Base-by-base conservation (phyloP, 2,329 filamentous ascomycete species). In the Phyllosticta citribraziliensis region DNA sequence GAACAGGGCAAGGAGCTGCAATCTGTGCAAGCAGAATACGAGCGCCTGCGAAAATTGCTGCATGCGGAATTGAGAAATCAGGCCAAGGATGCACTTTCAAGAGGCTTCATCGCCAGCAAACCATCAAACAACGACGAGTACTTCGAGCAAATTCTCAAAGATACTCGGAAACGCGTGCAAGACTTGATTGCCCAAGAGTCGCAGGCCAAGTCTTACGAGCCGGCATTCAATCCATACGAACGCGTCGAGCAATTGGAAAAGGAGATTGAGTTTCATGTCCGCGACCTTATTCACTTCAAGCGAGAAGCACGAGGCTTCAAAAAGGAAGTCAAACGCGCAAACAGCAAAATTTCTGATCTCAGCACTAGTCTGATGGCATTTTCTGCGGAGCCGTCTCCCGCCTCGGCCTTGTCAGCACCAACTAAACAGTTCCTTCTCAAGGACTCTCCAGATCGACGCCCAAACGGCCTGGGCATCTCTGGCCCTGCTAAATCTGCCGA, bases 251-350 rank as follows among this genome's bases (percentile, higher is more conserved):
- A 68, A 33, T 64, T 79, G 56, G 72, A 72, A 55, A 69, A 70
- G 57, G 74, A 76, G 59, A 72, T 77, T 12, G 71, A 74, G 27
- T 73, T 75, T 63, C 76, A 78, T 58, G 69, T 79, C 35, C 67
- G 74, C n/a, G 78, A 80, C 55, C 79, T 79, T 59, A 74, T 79
- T 24, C 71, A 77, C 56, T 79, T 78, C 69, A 80, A 79, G 65
- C 72, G 79, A 30, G 78, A 81, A 58, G 72, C 79, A 58, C 74
- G 72, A 57, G 75, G 75, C 17, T 80, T 79, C 68, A 78, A 75
- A 64, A 57, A 62, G 27, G 60, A 61, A 25, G 55, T 61, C 54
- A 61, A 61, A 19, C 59, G 55, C 20, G 59, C 40, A 22, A 61
- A 61, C 22, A 60, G 52, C n/a, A 60, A 56, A 47, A 25, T 60